These are phyloP conservation scores for Coniochaeta sp. DNA, from an alignment of 2,329 filamentous ascomycete genomes.

Conservation along the genomic window DNA sequence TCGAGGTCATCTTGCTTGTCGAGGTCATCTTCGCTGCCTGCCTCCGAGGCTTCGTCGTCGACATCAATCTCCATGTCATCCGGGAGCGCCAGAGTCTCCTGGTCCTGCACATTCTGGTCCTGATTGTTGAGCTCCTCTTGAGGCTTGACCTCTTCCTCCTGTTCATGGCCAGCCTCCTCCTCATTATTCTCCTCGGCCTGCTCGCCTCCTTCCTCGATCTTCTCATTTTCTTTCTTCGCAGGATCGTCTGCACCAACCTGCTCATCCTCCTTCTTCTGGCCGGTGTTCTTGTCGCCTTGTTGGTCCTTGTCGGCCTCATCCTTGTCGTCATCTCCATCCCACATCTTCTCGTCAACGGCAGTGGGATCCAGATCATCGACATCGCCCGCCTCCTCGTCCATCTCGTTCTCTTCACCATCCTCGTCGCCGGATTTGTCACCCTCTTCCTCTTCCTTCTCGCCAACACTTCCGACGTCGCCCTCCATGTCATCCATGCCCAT, in stretches of 20 bases:
- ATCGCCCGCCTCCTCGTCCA: constrained; percentile 85
- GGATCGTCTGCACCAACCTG: constrained; percentile 50
- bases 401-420: constrained; percentile 62
- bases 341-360: constrained; percentile 97
- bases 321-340: constrained; percentile 73
- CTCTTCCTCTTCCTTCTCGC: constrained; percentile 53
- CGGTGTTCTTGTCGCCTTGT: constrained; percentile 64
- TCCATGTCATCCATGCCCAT: constrained; percentile 91
- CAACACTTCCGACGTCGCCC: constrained; percentile 65
- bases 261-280: constrained; percentile 58
- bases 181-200: constrained; percentile 39
- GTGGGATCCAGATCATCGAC: constrained; percentile 86
- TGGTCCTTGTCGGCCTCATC: constrained; percentile 79
- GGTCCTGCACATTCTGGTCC: constrained; percentile 72
- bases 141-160: constrained; percentile 49
- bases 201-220: constrained; percentile 30
- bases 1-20: constrained; percentile 26
- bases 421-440: constrained; percentile 56
- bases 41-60: constrained; percentile 47
- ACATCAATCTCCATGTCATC: constrained; percentile 84
- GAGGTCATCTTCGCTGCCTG: constrained; percentile 47
- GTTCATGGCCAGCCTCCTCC: constrained; percentile 54
- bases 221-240: constrained; percentile 49
- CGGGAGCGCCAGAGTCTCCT: constrained; percentile 74
- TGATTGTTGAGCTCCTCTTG: constrained; percentile 52